Evolutionary conservation across 2,329 filamentous ascomycete species (phyloP).

Genomic region (Fusarium ambrosium): DNA sequence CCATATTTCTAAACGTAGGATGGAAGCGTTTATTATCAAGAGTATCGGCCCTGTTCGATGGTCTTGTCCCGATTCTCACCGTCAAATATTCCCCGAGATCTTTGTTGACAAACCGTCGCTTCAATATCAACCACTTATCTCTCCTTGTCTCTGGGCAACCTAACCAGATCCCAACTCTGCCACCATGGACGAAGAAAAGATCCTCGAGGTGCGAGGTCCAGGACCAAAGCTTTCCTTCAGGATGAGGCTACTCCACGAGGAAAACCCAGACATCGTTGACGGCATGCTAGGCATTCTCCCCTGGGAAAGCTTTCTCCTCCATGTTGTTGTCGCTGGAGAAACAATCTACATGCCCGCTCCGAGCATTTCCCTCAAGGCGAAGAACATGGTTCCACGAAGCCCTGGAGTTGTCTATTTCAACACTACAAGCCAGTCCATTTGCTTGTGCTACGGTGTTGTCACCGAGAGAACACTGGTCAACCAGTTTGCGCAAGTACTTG

Average conservation of each 20-base stretch:
- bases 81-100: no score
- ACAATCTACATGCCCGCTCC: conserved; percentile 3
- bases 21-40: no score
- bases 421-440: conserved; percentile 6
- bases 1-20: no score
- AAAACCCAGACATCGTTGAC: not conserved
- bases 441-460: conserved; percentile 3
- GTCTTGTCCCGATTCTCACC: no score
- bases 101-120: no score
- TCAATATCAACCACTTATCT: no score
- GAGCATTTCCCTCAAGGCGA: not conserved
- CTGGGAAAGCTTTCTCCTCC: conserved; percentile 1
- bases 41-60: no score
- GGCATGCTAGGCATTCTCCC: not conserved
- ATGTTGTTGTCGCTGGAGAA: conserved; percentile 3
- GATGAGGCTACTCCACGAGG: not conserved
- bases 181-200: not conserved
- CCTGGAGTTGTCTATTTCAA: conserved; percentile 7
- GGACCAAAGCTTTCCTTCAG: not conserved
- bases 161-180: no score
- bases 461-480: conserved; percentile 3
- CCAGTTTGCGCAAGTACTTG: conserved; percentile 1
- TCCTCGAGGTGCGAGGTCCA: not conserved
- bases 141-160: no score
- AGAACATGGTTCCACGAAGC: not conserved